Conservation (phyloP, 2,329 filamentous ascomycete species). For the Trichophyton schoenleinii region DNA sequence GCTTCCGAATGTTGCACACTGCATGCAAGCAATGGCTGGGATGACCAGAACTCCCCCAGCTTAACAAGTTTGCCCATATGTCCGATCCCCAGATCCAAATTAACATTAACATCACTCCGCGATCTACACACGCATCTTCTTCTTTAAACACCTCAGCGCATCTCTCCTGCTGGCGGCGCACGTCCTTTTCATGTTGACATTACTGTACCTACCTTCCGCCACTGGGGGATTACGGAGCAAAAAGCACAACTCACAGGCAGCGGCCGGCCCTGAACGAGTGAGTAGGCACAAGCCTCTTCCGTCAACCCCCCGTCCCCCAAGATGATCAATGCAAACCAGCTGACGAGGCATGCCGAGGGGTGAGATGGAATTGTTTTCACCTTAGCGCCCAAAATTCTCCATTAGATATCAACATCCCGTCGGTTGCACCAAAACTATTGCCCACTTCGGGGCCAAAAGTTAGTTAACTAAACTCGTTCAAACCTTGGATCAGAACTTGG, state of each 20-base stretch:
- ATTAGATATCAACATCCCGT: neutral
- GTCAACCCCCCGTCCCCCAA: too few species aligned
- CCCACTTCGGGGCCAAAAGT: neutral
- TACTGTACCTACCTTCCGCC: neutral
- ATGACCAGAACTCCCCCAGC: neutral
- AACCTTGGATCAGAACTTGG: neutral
- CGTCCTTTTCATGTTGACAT: neutral
- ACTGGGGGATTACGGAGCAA: neutral
- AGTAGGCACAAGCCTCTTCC: too few species aligned
- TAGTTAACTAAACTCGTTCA: neutral
- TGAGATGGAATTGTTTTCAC: neutral
- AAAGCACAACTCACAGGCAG: neutral
- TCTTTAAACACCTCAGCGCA: neutral
- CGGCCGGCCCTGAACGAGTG: too few species aligned
- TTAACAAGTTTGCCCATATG: neutral
- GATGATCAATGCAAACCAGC: neutral
- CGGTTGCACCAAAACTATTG: neutral
- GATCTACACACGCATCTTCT: neutral
- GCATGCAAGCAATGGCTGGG: neutral
- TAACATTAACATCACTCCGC: neutral
- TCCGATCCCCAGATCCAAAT: too few species aligned
- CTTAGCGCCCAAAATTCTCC: neutral
- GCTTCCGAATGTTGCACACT: constrained; percentile 2
- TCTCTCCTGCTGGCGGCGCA: neutral
- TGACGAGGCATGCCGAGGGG: neutral